These are phyloP conservation scores for Myriosclerotinia scirpicola DNA, from an alignment of 2,329 filamentous ascomycete genomes.

Conservation along the genomic window DNA sequence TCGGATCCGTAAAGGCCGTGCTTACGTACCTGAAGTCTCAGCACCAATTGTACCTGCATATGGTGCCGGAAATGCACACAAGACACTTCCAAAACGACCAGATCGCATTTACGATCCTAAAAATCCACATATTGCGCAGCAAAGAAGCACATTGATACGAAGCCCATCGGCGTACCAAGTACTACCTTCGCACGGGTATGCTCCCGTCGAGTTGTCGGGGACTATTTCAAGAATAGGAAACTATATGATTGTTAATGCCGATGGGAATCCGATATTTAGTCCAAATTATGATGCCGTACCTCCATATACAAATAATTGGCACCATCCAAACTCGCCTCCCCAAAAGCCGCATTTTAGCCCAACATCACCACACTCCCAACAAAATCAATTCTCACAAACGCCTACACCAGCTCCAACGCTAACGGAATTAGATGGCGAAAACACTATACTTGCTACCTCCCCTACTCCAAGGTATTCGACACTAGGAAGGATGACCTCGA, in stretches of 20 bases:
- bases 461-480: conserved; percentile 31
- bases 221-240: background rate
- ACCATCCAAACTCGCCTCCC: conserved; percentile 10
- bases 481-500: conserved; percentile 22
- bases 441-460: conserved; percentile 11
- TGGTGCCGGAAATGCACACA: conserved; percentile 7
- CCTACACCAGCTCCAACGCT: background rate
- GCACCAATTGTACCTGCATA: conserved; percentile 13
- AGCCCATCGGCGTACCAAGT: conserved; percentile 1
- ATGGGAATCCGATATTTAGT: background rate
- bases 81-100: conserved; percentile 22
- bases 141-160: background rate
- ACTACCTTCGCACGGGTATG: conserved; percentile 8
- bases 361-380: conserved; percentile 26
- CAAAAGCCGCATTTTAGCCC: conserved; percentile 7
- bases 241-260: background rate
- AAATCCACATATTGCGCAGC: conserved; percentile 22
- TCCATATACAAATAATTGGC: conserved; percentile 8
- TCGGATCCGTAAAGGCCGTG: conserved; percentile 29
- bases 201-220: conserved; percentile 15
- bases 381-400: conserved; percentile 8
- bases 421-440: conserved; percentile 20
- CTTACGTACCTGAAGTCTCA: conserved; percentile 15
- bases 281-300: conserved; percentile 1
- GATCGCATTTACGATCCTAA: conserved; percentile 25